Evolutionary conservation across 257 asterid genomes (phyloP).

Genomic region (Forsythia viridissima): DNA sequence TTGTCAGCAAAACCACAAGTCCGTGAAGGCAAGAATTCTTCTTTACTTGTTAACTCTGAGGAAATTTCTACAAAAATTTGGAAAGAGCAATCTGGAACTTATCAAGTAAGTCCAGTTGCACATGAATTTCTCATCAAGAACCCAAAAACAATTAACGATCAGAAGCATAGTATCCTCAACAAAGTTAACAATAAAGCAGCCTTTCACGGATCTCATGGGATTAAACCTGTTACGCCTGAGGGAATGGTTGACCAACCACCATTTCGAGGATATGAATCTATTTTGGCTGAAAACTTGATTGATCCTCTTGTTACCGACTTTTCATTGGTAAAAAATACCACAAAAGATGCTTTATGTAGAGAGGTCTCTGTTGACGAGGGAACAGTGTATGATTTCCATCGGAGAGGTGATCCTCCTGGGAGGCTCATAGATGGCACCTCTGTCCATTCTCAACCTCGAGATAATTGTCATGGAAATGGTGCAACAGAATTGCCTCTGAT

Average conservation of each 20-base stretch:
- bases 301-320: constrained; percentile 18
- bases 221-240: constrained; percentile 14
- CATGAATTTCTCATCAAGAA: constrained; percentile 37
- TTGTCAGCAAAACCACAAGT: constrained; percentile 27
- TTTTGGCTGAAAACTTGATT: constrained; percentile 16
- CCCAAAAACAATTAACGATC: constrained; percentile 32
- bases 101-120: constrained; percentile 29
- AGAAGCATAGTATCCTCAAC: constrained; percentile 14
- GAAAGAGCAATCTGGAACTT: constrained; percentile 28
- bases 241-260: constrained; percentile 32
- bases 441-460: background rate
- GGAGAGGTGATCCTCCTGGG: background rate
- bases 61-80: constrained; percentile 28
- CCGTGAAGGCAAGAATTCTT: constrained; percentile 25
- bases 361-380: constrained; percentile 10
- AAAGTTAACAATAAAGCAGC: constrained; percentile 13
- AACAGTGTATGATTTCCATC: background rate
- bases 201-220: constrained; percentile 22
- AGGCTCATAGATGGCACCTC: background rate
- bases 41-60: constrained; percentile 26
- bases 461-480: background rate
- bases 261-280: constrained; percentile 26
- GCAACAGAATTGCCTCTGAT: background rate
- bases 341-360: constrained; percentile 4
- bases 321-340: constrained; percentile 24